Evolutionary conservation across 495 filamentous ascomycete species (phyloP), one percentile per base, ranked within the genome.

Genomic region (Podospora pseudoanserina): DNA sequence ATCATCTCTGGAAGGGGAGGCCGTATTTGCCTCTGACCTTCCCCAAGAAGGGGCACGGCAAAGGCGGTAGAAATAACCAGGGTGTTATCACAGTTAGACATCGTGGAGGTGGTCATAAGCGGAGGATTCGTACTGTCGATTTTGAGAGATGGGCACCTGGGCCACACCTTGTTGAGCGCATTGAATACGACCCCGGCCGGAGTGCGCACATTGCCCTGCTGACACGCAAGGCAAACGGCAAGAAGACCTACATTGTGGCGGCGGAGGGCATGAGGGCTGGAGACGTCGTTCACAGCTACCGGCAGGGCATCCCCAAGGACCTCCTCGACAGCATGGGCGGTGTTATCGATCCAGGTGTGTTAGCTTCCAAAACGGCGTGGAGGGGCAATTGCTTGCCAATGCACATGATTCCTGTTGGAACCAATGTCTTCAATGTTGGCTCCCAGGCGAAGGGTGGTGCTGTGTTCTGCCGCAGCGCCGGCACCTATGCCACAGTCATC

Each of bases 371-470:
- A 81, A 99, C 96, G 34, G 92, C 92, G 4, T 93, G 92, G 86
- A 87, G 94, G 80, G 95, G 95, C 23, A 99, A 99, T 74, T 99
- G 95, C 79, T 74, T 99, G 65, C 95, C 95, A 20, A 76, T 98
- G 74, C 91, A 95, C 76, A 94, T 98, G 90, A 90, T 98, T 59
- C 96, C 95, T 0, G 83, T 97, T 55, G 94, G 94, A 13, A 96
- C 91, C 28, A 83, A 90, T n/a, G 87, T 99, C 64, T 97, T 89
- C 85, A 93, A 93, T 70, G 87, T 99, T 28, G 95, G 94, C 15
- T 90, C 94, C 20, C 85, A 85, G 56, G 80, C 86, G 13, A 85
- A 86, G 2, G 87, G 90, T 64, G 88, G 89, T 16, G 95, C 88
- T 23, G 93, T 97, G 57, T 91, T 98, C 73, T 99, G 95, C 77